Conservation (phyloP, 1,139 yeast species). For the Meyerozyma smithsonii region DNA sequence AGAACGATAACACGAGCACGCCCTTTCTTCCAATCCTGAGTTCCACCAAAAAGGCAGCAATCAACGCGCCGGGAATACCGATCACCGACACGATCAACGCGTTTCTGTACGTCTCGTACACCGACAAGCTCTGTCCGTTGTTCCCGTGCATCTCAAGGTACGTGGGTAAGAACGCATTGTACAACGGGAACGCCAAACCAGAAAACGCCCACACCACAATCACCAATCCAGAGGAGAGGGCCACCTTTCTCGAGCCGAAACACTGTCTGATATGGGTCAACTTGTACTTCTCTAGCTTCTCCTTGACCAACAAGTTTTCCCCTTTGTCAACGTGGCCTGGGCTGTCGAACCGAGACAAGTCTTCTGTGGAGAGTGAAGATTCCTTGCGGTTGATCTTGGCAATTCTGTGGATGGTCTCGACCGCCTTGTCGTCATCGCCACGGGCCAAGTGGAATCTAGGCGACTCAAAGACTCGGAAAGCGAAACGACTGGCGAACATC, state of each 20-base stretch:
- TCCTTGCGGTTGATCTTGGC: slow-evolving; percentile 29
- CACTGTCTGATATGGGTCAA: slow-evolving; percentile 31
- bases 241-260: slow-evolving; percentile 30
- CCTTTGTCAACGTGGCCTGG: slow-evolving; percentile 7
- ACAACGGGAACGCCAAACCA: slow-evolving; percentile 43
- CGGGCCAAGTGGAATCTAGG: slow-evolving; percentile 36
- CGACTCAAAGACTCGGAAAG: slow-evolving; percentile 35
- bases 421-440: slow-evolving; percentile 33
- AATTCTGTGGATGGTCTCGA: slow-evolving; percentile 32
- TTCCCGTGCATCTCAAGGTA: slow-evolving; percentile 31
- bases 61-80: slow-evolving; percentile 39
- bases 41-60: slow-evolving; percentile 38
- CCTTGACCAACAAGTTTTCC: slow-evolving; percentile 19
- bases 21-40: slow-evolving; percentile 39
- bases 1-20: slow-evolving; percentile 26
- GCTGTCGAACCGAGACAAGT: slow-evolving; percentile 25
- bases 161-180: slow-evolving; percentile 40
- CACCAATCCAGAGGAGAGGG: slow-evolving; percentile 30
- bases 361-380: slow-evolving; percentile 25
- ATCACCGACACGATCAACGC: slow-evolving; percentile 37
- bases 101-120: slow-evolving; percentile 34
- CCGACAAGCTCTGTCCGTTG: slow-evolving; percentile 28
- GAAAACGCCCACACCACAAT: slow-evolving; percentile 40
- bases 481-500: slow-evolving; percentile 32
- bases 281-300: slow-evolving; percentile 24